Conservation (phyloP, 148 eudicot species). For the Euryodendron excelsum region DNA sequence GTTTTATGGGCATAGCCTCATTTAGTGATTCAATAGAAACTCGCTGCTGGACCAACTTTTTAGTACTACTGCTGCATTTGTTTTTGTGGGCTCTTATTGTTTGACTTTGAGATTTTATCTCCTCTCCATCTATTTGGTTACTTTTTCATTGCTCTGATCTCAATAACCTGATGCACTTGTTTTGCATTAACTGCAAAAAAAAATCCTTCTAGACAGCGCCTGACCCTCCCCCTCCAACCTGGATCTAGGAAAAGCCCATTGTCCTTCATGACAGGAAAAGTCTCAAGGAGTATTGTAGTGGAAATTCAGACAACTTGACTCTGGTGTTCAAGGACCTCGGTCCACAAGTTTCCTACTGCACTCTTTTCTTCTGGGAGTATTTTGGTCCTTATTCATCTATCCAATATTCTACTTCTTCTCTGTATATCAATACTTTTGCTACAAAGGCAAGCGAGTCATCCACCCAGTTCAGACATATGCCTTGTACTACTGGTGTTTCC, state of each 20-base stretch:
- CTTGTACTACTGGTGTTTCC: slow-evolving; percentile 87
- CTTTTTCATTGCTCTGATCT: not conserved
- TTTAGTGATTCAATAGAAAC: not conserved
- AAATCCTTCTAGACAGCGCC: slow-evolving; percentile 90
- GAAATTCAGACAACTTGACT: slow-evolving; percentile 47
- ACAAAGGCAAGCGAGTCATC: slow-evolving; percentile 67
- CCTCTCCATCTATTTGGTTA: not conserved
- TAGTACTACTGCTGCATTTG: not conserved
- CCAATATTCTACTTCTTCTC: slow-evolving; percentile 81
- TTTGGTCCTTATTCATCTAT: slow-evolving; percentile 84
- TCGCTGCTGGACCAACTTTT: not conserved
- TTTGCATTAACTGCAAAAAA: slow-evolving; percentile 60
- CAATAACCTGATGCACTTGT: slow-evolving; percentile 20
- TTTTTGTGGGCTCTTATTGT: not conserved
- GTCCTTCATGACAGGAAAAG: slow-evolving; percentile 72
- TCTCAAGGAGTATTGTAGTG: slow-evolving; percentile 60
- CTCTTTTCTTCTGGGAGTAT: slow-evolving; percentile 90
- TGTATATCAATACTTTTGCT: slow-evolving; percentile 70
- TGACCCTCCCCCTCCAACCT: slow-evolving; percentile 81
- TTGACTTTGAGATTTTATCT: not conserved
- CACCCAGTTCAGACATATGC: slow-evolving; percentile 94
- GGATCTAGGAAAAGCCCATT: slow-evolving; percentile 78
- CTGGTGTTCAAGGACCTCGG: slow-evolving; percentile 94
- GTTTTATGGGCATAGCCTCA: too few species aligned
- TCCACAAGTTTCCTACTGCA: slow-evolving; percentile 88